phyloP scores from a whole-genome alignment of 2,329 filamentous ascomycete species.

The Aspergillus chevalieri region DNA sequence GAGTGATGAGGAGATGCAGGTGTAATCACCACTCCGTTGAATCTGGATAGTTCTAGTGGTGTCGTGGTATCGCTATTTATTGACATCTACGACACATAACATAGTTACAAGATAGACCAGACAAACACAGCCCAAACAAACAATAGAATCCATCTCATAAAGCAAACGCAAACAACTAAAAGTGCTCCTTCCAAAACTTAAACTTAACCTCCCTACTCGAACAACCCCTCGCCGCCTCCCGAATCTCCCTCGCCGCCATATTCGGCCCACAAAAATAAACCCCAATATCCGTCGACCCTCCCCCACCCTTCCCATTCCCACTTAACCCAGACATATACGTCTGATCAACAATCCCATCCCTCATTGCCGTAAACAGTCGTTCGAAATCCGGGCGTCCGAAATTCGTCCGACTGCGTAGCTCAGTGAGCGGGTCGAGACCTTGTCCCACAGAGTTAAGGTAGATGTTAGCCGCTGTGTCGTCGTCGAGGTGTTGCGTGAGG shows the following conservation, averaged over 20 bases:
- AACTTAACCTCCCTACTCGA: slow-evolving; percentile 77
- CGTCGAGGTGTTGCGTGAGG: slow-evolving; percentile 86
- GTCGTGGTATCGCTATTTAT: no score
- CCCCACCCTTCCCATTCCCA: slow-evolving; percentile 40
- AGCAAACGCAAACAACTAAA: not conserved
- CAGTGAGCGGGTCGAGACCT: slow-evolving; percentile 82
- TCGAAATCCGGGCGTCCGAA: slow-evolving; percentile 90
- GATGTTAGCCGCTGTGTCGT: slow-evolving; percentile 92
- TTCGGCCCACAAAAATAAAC: slow-evolving; percentile 97
- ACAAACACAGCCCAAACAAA: not conserved
- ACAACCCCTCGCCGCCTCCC: slow-evolving; percentile 67
- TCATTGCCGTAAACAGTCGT: slow-evolving; percentile 74
- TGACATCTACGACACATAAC: no score
- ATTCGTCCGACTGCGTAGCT: slow-evolving; percentile 83
- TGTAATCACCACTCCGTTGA: not conserved
- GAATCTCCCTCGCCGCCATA: slow-evolving; percentile 71
- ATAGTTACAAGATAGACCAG: no score
- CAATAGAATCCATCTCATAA: not conserved
- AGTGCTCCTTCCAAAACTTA: slow-evolving; percentile 90
- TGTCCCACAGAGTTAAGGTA: slow-evolving; percentile 91
- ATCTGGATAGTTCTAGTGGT: not conserved
- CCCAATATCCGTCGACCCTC: slow-evolving; percentile 73
- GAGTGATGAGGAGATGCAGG: slow-evolving; percentile 16
- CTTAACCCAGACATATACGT: slow-evolving; percentile 80
- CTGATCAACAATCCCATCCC: slow-evolving; percentile 76